phyloP scores from a whole-genome alignment of 2,329 filamentous ascomycete genomes.

The Neonectria sp. region DNA sequence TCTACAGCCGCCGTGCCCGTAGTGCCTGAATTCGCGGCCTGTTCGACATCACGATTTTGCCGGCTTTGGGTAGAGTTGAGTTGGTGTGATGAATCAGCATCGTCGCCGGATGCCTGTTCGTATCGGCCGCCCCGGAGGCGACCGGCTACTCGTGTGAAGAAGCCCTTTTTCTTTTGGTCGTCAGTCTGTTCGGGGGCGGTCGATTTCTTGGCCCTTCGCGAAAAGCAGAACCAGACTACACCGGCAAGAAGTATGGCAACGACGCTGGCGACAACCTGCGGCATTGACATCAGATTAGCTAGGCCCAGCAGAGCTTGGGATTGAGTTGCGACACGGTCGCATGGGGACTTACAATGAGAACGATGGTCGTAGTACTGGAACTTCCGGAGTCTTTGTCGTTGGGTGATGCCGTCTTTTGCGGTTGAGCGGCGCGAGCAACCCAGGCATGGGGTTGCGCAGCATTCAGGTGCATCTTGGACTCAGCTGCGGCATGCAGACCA shows the following conservation, averaged over 20 bases:
- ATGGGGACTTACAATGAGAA: conserved; percentile 44
- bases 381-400: conserved; percentile 9
- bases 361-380: conserved; percentile 32
- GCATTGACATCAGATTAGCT: conserved; percentile 15
- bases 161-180: conserved; percentile 37
- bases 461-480: conserved; percentile 42
- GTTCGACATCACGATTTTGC: conserved; percentile 35
- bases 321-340: conserved; percentile 3
- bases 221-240: conserved; percentile 35
- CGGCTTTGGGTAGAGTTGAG: conserved; percentile 40
- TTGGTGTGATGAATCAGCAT: conserved; percentile 48
- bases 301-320: neutral
- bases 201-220: conserved; percentile 37
- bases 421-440: conserved; percentile 30
- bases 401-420: conserved; percentile 16
- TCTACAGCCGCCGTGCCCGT: conserved; percentile 69
- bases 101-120: conserved; percentile 50
- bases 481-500: conserved; percentile 36
- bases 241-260: conserved; percentile 29
- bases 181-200: conserved; percentile 4
- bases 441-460: conserved; percentile 41
- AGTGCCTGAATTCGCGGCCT: conserved; percentile 35
- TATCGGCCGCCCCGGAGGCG: conserved; percentile 43
- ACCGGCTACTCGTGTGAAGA: conserved; percentile 40
- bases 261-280: conserved; percentile 40